Evolutionary conservation across 2,329 filamentous ascomycete genomes (phyloP).

Genomic region (Colletotrichum agaves): DNA sequence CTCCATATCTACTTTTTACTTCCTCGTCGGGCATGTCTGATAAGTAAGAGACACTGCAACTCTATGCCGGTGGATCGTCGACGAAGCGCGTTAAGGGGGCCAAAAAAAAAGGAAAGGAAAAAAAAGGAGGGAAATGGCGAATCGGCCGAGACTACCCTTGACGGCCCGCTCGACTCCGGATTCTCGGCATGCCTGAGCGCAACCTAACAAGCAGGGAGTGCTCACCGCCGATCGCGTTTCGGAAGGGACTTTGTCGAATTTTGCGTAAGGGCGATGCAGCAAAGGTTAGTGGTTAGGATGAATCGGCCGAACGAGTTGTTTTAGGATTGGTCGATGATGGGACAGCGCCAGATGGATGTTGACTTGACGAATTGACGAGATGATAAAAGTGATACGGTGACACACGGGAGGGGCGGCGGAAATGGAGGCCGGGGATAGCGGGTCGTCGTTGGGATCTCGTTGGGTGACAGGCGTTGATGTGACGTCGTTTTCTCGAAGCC

Average conservation of each 20-base stretch:
- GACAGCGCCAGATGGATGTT: background rate
- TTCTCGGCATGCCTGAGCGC: conserved; percentile 9
- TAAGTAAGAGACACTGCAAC: conserved; percentile 19
- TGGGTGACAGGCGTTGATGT: conserved; percentile 16
- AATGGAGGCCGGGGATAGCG: conserved; percentile 1
- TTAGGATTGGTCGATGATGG: background rate
- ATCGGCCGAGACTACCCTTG: conserved; percentile 31
- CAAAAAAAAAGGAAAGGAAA: too few relatives aligned
- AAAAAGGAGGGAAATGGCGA: background rate
- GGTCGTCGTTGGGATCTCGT: conserved; percentile 8
- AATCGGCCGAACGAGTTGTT: background rate
- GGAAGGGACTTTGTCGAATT: background rate
- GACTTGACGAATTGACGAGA: background rate
- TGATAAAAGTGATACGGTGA: conserved; percentile 1
- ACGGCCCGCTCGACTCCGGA: background rate
- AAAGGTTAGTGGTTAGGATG: background rate
- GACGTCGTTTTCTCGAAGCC: conserved; percentile 35
- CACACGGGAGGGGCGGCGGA: conserved; percentile 17
- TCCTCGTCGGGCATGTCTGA: conserved; percentile 1
- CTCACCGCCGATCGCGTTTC: conserved; percentile 26
- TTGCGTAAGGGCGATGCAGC: background rate
- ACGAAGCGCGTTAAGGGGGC: background rate
- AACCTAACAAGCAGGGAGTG: conserved; percentile 1
- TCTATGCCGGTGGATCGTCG: background rate
- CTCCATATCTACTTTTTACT: background rate